These are phyloP conservation scores for Flaveria brownii DNA, from an alignment of 129 eudicot genomes.

Conservation along the genomic window DNA sequence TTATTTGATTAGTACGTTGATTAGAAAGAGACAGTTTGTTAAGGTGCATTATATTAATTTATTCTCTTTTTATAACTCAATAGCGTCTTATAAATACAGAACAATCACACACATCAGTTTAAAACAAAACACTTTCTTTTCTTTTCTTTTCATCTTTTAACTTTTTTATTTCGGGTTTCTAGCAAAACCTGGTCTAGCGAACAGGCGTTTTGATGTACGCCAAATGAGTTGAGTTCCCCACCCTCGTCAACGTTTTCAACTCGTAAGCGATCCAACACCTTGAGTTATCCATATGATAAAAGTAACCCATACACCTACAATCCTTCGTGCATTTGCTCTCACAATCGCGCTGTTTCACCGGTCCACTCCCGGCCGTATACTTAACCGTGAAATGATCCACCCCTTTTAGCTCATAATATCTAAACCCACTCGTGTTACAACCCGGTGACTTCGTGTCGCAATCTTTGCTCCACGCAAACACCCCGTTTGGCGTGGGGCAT, in stretches of 20 bases:
- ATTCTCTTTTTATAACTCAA: too few species aligned
- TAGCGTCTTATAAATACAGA: too few species aligned
- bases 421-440: constrained; percentile 6
- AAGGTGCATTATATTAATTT: too few species aligned
- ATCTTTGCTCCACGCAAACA: constrained; percentile 50
- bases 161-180: neutral
- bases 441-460: constrained; percentile 11
- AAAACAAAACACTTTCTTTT: too few species aligned
- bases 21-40: too few species aligned
- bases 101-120: neutral
- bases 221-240: constrained; percentile 9
- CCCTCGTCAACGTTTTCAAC: neutral
- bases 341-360: neutral
- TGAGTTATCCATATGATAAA: constrained; percentile 9
- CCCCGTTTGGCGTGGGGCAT: constrained; percentile 49
- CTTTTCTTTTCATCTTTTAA: neutral
- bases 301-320: constrained; percentile 16
- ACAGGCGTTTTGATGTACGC: constrained; percentile 18
- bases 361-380: neutral
- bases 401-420: constrained; percentile 11
- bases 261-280: constrained; percentile 20
- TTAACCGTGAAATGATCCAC: constrained; percentile 22
- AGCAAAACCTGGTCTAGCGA: neutral
- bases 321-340: constrained; percentile 21
- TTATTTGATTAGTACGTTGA: too few species aligned